phyloP scores from a whole-genome alignment of 306 rosid species.

The Heteromeles arbutifolia region DNA sequence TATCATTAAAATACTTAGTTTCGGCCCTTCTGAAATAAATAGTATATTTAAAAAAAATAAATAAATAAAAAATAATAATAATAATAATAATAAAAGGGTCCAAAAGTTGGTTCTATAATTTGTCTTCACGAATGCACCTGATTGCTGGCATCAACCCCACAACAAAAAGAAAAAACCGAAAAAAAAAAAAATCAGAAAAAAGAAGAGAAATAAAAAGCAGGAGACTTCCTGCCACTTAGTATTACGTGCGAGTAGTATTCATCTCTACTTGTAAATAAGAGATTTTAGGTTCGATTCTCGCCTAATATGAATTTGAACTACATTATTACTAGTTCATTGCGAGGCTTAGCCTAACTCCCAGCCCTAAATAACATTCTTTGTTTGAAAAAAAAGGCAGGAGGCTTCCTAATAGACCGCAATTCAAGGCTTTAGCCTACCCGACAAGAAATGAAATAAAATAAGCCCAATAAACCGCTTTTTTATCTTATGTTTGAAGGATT shows the following conservation, averaged over 20 bases:
- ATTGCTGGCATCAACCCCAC: not conserved
- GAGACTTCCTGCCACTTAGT: not conserved
- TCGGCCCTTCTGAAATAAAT: not conserved
- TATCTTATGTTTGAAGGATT: not conserved
- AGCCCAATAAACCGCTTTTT: too few relatives aligned
- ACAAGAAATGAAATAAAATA: not conserved
- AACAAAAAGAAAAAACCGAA: too few relatives aligned
- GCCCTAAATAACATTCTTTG: too few relatives aligned
- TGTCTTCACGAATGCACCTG: not conserved
- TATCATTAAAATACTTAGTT: not conserved
- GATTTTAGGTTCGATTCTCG: accelerated
- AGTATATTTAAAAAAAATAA: too few relatives aligned
- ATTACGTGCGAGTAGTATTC: accelerated
- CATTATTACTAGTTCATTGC: too few relatives aligned
- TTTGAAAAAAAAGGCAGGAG: too few relatives aligned
- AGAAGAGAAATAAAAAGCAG: accelerated
- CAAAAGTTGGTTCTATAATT: not conserved
- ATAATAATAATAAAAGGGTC: too few relatives aligned
- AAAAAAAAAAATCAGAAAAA: too few relatives aligned
- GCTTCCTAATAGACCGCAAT: not conserved
- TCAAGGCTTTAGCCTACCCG: not conserved
- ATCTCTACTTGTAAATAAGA: accelerated
- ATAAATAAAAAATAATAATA: too few relatives aligned
- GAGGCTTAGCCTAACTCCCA: accelerated
- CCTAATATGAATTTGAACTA: too few relatives aligned